Evolutionary conservation across 2,329 filamentous ascomycete species (phyloP), one percentile per base, ranked within the genome.

Genomic region (Pseudogymnoascus sp.): DNA sequence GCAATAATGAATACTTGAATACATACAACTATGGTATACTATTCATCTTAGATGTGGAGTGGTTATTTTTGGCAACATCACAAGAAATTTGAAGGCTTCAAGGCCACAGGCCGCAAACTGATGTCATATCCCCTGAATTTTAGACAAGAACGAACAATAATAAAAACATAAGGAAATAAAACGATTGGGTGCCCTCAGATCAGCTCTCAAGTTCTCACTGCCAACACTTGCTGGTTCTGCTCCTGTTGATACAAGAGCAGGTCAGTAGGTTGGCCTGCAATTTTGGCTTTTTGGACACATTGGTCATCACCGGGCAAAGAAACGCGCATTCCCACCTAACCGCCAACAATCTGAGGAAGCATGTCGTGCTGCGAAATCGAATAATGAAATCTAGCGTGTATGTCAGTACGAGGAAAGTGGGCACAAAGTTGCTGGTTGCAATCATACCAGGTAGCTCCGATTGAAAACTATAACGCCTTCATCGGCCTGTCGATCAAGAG

Each of bases 141-240:
- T 5, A 14, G 49, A 7, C 49, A 33, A 23, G 41, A 14, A 55
- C 49, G 21, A 14, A 16, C 21, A 28, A 8, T 4, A 49, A n/a
- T n/a, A 59, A 18, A 59, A 21, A 60, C 16, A 43, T 12, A 60
- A 38, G 40, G 23, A n/a, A 31, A 49, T 61, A 35, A 28, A 59
- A 60, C 7, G 25, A 60, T n/a, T 5, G 25, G 33, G 59, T 67
- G 67, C 72, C 72, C 72, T 74, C 72, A 74, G 72, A 74, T 74
- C 64, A 74, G 72, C 72, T 74, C 72, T 74, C 72, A 73, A 71
- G 72, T 74, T 72, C 69, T 74, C 72, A 74, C 72, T 61, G 71
- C 68, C 62, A 74, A 74, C 72, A 65, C 72, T 72, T 68, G 59
- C 70, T 55, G 49, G 49, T 55, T 55, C 63, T 59, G 60, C 66